phyloP scores from a whole-genome alignment of 2,329 filamentous ascomycete species.

The Cladosporium oxysporum region DNA sequence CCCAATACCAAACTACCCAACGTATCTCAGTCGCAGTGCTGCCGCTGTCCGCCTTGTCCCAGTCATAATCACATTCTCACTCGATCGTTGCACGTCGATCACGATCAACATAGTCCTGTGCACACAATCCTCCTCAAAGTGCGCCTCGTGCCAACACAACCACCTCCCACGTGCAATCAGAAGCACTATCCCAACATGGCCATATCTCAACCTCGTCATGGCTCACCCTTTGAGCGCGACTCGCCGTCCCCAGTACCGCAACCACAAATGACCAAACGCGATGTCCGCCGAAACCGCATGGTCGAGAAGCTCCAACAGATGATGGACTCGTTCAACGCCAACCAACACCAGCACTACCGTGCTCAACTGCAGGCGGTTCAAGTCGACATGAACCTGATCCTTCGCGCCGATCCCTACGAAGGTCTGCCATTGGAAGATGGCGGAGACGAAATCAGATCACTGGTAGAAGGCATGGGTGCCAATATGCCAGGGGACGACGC shows the following conservation, averaged over 20 bases:
- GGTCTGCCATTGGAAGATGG: constrained; percentile 67
- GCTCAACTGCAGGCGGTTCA: constrained; percentile 91
- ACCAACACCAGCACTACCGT: constrained; percentile 81
- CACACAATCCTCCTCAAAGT: neutral
- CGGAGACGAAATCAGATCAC: constrained; percentile 66
- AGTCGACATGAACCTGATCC: constrained; percentile 82
- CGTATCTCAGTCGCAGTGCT: neutral
- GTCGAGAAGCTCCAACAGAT: constrained; percentile 76
- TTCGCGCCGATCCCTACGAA: constrained; percentile 77
- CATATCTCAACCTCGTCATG: constrained; percentile 6
- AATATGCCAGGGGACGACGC: constrained; percentile 44
- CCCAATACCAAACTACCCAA: neutral
- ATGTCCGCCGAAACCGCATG: constrained; percentile 83
- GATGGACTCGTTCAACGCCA: constrained; percentile 74
- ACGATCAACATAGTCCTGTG: neutral
- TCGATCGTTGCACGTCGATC: neutral
- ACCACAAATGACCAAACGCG: constrained; percentile 70
- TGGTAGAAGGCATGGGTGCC: constrained; percentile 51
- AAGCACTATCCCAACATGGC: constrained; percentile 1
- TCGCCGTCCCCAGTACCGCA: constrained; percentile 48
- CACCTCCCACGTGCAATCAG: neutral
- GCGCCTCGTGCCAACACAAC: neutral
- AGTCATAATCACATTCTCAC: neutral
- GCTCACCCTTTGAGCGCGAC: constrained; percentile 17
- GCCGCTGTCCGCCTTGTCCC: neutral